Percentiles rank a stretch among this genome's conserved stretches.
phyloP scores from a whole-genome alignment of 2,329 filamentous ascomycete species.

The Clonostachys rhizophaga region DNA sequence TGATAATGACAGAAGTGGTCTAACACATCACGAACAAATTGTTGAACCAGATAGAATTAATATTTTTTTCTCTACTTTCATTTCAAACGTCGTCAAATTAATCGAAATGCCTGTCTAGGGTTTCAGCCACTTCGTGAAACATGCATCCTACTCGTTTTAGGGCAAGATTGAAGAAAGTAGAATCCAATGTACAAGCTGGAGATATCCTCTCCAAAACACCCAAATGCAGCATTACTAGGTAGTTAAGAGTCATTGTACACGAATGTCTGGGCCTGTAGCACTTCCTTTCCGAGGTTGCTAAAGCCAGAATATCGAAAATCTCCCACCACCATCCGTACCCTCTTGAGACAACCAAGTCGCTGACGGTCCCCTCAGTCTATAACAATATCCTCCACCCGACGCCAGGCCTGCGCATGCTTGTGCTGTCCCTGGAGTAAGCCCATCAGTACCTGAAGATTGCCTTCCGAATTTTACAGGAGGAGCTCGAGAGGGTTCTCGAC shows the following conservation, averaged over 20 bases:
- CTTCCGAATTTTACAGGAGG: slow-evolving; percentile 58
- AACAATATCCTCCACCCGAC: not conserved
- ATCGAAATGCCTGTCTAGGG: no score
- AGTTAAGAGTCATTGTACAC: slow-evolving; percentile 37
- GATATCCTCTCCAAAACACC: slow-evolving; percentile 14
- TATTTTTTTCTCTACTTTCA: no score
- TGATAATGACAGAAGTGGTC: no score
- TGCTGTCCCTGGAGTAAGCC: no score
- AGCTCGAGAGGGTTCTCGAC: slow-evolving; percentile 96
- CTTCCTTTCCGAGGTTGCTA: slow-evolving; percentile 4
- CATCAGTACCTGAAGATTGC: no score
- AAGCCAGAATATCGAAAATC: slow-evolving; percentile 1
- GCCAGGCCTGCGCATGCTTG: no score
- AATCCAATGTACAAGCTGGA: slow-evolving; percentile 19
- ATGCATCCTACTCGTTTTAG: no score
- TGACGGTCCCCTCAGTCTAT: not conserved
- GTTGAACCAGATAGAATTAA: no score
- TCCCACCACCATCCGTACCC: not conserved
- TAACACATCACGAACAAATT: no score
- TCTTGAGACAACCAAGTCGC: not conserved
- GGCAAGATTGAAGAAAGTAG: slow-evolving; percentile 4
- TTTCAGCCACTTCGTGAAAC: no score
- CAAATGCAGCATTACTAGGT: slow-evolving; percentile 24
- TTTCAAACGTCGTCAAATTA: no score
- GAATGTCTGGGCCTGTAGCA: slow-evolving; percentile 21